A percentile compares a stretch with the other conserved stretches of the same genome.
Conservation (phyloP, 805 yeast species). For the Saccharomycopsis schoenii region DNA sequence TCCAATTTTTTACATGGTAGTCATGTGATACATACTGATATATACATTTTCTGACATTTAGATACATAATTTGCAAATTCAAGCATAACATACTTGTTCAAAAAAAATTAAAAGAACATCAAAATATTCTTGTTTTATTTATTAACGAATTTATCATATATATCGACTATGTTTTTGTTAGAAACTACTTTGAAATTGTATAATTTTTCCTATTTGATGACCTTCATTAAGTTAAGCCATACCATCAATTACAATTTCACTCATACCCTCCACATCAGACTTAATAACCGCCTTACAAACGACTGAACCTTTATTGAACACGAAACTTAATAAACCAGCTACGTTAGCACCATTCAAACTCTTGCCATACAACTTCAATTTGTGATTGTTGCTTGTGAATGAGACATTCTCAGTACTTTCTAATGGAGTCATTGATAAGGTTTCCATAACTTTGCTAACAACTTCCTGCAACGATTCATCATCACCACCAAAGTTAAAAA, state of each 20-base stretch:
- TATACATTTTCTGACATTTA: neutral
- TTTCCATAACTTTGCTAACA: conserved; percentile 41
- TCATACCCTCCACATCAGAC: conserved; percentile 34
- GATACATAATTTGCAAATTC: neutral
- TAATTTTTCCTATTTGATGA: neutral
- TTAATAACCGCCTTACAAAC: conserved; percentile 36
- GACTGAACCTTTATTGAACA: conserved; percentile 34
- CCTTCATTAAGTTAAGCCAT: conserved; percentile 26
- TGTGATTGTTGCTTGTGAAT: conserved; percentile 43
- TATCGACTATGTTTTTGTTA: no score
- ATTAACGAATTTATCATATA: no score
- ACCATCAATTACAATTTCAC: conserved; percentile 43
- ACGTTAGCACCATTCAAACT: conserved; percentile 42
- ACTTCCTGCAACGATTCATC: conserved; percentile 40
- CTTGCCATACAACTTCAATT: conserved; percentile 76
- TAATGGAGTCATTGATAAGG: conserved; percentile 58
- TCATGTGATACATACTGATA: neutral
- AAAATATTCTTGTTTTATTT: neutral
- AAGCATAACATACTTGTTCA: neutral
- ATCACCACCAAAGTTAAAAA: conserved; percentile 45
- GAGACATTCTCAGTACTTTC: conserved; percentile 61
- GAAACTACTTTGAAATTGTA: no score
- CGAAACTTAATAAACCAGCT: conserved; percentile 34
- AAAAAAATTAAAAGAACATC: neutral
- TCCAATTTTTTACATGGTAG: neutral